These are phyloP conservation scores for Psilocybe cubensis DNA, from an alignment of 768 basidiomycete species.

Conservation along the genomic window DNA sequence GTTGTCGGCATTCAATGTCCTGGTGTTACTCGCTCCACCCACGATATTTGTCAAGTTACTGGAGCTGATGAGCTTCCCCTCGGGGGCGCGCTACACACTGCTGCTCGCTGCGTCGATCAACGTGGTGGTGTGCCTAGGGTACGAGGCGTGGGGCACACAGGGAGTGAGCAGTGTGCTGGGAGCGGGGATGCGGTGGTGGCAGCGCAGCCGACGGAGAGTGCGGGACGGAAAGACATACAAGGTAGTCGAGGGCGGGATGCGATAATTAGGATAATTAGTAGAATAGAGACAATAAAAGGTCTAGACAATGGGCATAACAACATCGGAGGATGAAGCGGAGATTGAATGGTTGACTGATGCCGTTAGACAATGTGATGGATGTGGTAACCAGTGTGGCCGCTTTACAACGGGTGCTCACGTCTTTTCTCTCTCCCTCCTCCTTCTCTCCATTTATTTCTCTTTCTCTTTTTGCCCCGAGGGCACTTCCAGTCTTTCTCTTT, in stretches of 20 bases:
- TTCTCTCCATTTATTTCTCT: constrained; percentile 23
- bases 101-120: constrained; percentile 71
- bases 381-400: constrained; percentile 1
- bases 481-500: constrained; percentile 48
- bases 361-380: constrained; percentile 15
- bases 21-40: constrained; percentile 78
- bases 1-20: constrained; percentile 73
- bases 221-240: constrained; percentile 83
- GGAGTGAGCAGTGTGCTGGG: constrained; percentile 61
- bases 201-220: constrained; percentile 48
- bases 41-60: constrained; percentile 60
- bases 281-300: neutral
- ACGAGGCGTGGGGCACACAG: constrained; percentile 77
- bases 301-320: constrained; percentile 9
- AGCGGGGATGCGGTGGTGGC: constrained; percentile 43
- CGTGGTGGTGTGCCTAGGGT: constrained; percentile 68
- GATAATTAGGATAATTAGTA: constrained; percentile 24
- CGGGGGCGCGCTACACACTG: constrained; percentile 70
- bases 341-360: constrained; percentile 18
- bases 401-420: constrained; percentile 11
- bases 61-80: constrained; percentile 77
- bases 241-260: constrained; percentile 76
- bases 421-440: constrained; percentile 17
- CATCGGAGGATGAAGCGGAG: constrained; percentile 21
- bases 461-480: constrained; percentile 43